Evolutionary conservation across 1,139 yeast species (phyloP).

Genomic region (Pichia sp.): DNA sequence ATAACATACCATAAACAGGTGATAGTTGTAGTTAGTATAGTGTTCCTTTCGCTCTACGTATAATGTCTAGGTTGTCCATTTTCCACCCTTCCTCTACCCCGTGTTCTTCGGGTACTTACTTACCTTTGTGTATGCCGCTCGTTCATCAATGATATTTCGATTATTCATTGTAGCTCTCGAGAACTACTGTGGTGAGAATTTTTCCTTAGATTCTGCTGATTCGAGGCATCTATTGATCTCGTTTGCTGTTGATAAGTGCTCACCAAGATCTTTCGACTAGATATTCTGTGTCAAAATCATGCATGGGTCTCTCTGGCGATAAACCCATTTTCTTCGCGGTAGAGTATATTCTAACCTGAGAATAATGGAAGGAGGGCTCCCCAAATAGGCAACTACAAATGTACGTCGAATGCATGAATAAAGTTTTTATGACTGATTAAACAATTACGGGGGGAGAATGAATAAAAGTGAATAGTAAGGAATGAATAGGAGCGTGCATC

Average conservation of each 20-base stretch:
- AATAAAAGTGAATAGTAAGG: background rate
- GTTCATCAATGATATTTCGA: constrained; percentile 28
- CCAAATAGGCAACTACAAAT: background rate
- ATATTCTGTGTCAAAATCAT: background rate
- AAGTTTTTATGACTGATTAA: background rate
- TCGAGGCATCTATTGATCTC: no score
- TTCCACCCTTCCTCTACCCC: background rate
- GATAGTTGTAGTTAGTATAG: background rate
- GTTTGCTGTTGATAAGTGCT: background rate
- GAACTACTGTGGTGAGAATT: background rate
- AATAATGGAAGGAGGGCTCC: background rate
- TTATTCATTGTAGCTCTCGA: constrained; percentile 11
- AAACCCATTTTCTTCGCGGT: background rate
- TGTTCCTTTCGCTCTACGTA: background rate
- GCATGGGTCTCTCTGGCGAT: background rate
- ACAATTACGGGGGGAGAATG: background rate
- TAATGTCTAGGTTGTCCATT: no score
- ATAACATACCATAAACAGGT: no score
- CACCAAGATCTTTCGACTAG: background rate
- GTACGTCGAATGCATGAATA: background rate
- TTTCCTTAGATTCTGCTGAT: no score
- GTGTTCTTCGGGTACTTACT: constrained; percentile 1
- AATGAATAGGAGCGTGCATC: background rate
- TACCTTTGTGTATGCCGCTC: constrained; percentile 30
- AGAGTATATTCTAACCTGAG: background rate